Evolutionary conservation across 352 stramenopile species (phyloP), one percentile per base, ranked within the genome.

Genomic region (Phytophthora tubulina): DNA sequence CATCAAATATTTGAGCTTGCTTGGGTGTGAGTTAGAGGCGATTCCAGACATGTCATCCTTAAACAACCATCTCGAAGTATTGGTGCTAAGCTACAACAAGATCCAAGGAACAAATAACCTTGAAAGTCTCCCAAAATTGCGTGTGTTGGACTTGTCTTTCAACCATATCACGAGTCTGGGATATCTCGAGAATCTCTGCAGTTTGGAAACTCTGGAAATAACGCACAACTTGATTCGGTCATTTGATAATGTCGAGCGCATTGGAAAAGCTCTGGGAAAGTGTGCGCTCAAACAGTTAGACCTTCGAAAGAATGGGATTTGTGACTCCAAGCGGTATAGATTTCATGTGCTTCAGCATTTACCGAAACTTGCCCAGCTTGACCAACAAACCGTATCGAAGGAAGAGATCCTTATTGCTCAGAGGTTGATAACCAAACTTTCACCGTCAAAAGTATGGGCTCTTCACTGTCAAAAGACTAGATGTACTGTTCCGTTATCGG

Each of bases 21-120:
- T 91, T 51, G 82, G 82, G 0, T 93, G 84, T 41, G 68, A 71
- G 0, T 67, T 94, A 1, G 80, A 89, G 10, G 41, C 46, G 1
- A 81, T 94, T 49, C 84, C 86, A 4, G 76, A 89, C 31, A 21
- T 90, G 17, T 71, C 52, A 2, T 50, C 50, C 6, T 14, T 85
- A 17, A 80, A 72, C 45, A 70, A 78, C 31, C 61, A 78, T 8
- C 74, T 96, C 0, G 79, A 96, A 60, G 70, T 81, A 0, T 60
- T 96, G 7, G 75, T 95, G 1, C 57, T 96, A 3, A 92, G 82
- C 32, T 90, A 94, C 69, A 96, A 96, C 53, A 78, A 79, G 39
- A 85, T 96, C 27, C 71, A 82, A 56, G 52, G 21, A 14, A 78
- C 88, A 0, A 13, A 55, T 3, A 77, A 70, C 3, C 53, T 96